Percentiles rank a stretch among this genome's conserved stretches.
Evolutionary conservation across 179 eudicot species (phyloP).

Genomic region (Silene vulgaris): DNA sequence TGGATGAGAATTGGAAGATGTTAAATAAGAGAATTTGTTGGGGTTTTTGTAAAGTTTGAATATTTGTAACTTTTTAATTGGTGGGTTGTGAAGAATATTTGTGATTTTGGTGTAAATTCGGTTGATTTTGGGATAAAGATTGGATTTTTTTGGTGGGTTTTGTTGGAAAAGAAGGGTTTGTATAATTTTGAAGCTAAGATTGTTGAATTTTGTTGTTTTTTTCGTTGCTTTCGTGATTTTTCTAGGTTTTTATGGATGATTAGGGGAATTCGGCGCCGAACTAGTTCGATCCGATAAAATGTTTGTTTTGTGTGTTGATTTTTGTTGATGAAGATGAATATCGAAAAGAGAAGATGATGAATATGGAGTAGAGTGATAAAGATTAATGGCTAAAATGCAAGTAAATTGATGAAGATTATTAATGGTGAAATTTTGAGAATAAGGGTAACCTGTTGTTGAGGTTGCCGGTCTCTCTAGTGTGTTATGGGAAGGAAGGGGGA

Average conservation of each 20-base stretch:
- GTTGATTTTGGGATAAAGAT: background rate
- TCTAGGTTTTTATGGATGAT: conserved; percentile 11
- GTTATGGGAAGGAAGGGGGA: too few species aligned
- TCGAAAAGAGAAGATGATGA: too few species aligned
- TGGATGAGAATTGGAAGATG: conserved; percentile 29
- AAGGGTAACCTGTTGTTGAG: too few species aligned
- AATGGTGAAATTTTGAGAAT: too few species aligned
- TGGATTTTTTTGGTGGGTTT: conserved; percentile 12
- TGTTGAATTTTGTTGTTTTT: background rate
- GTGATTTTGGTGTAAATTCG: too few species aligned
- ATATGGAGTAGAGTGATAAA: too few species aligned
- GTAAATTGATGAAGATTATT: too few species aligned
- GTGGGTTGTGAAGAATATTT: background rate
- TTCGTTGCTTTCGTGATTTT: background rate
- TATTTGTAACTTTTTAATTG: background rate
- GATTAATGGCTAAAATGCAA: too few species aligned
- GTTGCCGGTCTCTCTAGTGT: too few species aligned
- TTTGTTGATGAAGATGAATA: too few species aligned
- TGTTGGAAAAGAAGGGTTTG: conserved; percentile 6
- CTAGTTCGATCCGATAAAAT: conserved; percentile 30
- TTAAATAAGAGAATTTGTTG: conserved; percentile 18
- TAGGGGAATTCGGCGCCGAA: background rate
- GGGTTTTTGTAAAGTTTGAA: conserved; percentile 10
- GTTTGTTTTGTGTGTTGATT: conserved; percentile 10
- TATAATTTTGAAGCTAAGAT: conserved; percentile 31